Conservation (phyloP, 768 basidiomycete genomes). For the Russula sp. region DNA sequence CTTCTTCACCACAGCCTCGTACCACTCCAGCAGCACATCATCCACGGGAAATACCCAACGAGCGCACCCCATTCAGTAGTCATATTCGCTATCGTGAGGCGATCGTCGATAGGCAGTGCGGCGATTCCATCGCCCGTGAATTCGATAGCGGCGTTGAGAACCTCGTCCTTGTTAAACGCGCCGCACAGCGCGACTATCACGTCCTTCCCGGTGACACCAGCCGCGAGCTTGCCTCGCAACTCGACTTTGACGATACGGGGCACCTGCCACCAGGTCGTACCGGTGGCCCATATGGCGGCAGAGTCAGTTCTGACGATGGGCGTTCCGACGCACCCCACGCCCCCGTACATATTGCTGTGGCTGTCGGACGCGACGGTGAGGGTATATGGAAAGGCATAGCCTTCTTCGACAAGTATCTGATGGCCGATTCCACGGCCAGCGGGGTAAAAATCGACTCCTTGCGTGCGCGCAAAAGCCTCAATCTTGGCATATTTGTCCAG, state of each 20-base stretch:
- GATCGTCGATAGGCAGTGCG: conserved; percentile 80
- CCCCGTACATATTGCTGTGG: conserved; percentile 99
- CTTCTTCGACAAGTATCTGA: conserved; percentile 96
- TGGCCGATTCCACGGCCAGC: conserved; percentile 98
- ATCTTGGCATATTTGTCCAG: conserved; percentile 89
- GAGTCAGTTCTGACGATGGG: conserved; percentile 96
- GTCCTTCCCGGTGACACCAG: conserved; percentile 96
- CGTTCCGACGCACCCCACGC: conserved; percentile 94
- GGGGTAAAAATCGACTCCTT: conserved; percentile 92
- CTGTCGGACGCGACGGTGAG: conserved; percentile 96
- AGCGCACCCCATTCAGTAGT: conserved; percentile 99
- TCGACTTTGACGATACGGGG: conserved; percentile 96
- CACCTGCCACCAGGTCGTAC: conserved; percentile 99
- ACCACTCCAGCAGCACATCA: conserved; percentile 78
- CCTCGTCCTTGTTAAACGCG: conserved; percentile 93
- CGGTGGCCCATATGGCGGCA: conserved; percentile 96
- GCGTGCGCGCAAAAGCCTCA: conserved; percentile 81
- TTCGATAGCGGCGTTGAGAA: conserved; percentile 94
- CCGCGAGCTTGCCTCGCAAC: conserved; percentile 71
- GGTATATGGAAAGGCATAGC: conserved; percentile 94
- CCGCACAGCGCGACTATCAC: conserved; percentile 97
- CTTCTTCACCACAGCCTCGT: conserved; percentile 67
- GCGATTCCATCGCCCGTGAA: conserved; percentile 88
- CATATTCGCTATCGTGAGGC: conserved; percentile 98
- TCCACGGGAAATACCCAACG: conserved; percentile 92